Base-by-base conservation (phyloP, 345 rosid species). In the Rhizophora mangle region DNA sequence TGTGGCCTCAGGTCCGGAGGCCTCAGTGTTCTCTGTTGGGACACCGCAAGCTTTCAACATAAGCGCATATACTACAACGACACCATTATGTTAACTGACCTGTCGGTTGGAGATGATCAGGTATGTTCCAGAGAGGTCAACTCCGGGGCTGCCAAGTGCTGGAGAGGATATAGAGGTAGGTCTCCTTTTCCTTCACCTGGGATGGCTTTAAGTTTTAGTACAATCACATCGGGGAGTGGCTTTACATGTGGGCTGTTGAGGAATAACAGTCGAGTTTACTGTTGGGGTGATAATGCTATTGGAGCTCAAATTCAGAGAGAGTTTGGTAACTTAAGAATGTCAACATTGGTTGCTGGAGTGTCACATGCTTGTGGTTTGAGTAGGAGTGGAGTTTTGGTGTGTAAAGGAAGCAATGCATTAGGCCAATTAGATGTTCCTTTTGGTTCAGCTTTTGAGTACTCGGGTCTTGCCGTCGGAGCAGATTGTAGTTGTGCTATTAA, bases 1-100 rank as follows among this genome's bases (percentile, higher is more conserved):
- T 88, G 88, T 43, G 90, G 83, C 47, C 85, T 88, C 32, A 76
- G 68, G 53, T 73, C 86, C 36, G 86, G 86, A 46, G 90, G 90
- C 56, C 62, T 76, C 46, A 72, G 72, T 43, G 5, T 88, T 61
- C 73, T 75, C 51, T 88, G 90, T 63, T 86, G 88, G 90, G 86
- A 84, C 15, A 84, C 84, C 36, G 21, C 70, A 11, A 67, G 67
- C 36, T 83, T 81, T 22, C 51, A 32, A 34, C 80, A 82, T 0
- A 81, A 53, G 65, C 76, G 87, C 24, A 79, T 86, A 43, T 83
- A 79, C 68, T 68, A 62, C 75, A 81, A 73, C 63, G 22, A 60
- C 16, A 64, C 65, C 1, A 69, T 66, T 24, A 56, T 36, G 20
- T 74, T 88, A 69, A 76, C 82, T 6, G 84, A 77, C 75, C 63